Conservation (phyloP, 768 basidiomycete species). For the Rickenella mellea region DNA sequence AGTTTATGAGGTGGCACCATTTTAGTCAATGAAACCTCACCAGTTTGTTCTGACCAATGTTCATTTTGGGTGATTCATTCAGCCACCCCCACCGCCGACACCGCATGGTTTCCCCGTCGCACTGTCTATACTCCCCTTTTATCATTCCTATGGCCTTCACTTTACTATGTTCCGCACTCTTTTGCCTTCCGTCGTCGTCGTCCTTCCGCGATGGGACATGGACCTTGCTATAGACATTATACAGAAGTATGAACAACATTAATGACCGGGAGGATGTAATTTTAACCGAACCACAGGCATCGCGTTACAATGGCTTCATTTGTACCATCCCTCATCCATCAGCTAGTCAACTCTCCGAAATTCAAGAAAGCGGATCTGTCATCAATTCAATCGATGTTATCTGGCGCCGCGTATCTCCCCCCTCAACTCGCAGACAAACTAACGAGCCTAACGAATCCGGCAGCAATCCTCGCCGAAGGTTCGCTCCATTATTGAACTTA, state of each 20-base stretch:
- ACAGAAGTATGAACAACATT: slow-evolving; percentile 35
- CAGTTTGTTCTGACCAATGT: slow-evolving; percentile 29
- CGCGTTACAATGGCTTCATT: slow-evolving; percentile 38
- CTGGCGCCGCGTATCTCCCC: slow-evolving; percentile 64
- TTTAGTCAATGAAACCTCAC: slow-evolving; percentile 60
- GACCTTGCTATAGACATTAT: slow-evolving; percentile 42
- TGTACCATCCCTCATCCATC: slow-evolving; percentile 58
- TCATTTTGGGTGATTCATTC: slow-evolving; percentile 18
- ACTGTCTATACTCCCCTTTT: slow-evolving; percentile 56
- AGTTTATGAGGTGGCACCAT: slow-evolving; percentile 32
- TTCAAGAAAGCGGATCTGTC: slow-evolving; percentile 42
- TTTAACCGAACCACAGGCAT: too few species aligned
- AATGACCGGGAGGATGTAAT: too few species aligned
- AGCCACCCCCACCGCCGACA: slow-evolving; percentile 30
- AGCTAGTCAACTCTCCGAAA: slow-evolving; percentile 46
- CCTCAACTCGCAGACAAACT: slow-evolving; percentile 39
- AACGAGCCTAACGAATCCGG: slow-evolving; percentile 22
- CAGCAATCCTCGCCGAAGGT: slow-evolving; percentile 37
- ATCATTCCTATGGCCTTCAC: slow-evolving; percentile 58
- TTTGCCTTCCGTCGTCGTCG: slow-evolving; percentile 30
- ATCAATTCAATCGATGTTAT: slow-evolving; percentile 31
- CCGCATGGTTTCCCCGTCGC: slow-evolving; percentile 36
- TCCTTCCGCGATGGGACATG: slow-evolving; percentile 53
- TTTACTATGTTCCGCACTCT: slow-evolving; percentile 38
- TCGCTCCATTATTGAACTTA: slow-evolving; percentile 5